Evolutionary conservation across 139 green algal genomes (phyloP).

Genomic region (Deuterostichococcus epilithicus): DNA sequence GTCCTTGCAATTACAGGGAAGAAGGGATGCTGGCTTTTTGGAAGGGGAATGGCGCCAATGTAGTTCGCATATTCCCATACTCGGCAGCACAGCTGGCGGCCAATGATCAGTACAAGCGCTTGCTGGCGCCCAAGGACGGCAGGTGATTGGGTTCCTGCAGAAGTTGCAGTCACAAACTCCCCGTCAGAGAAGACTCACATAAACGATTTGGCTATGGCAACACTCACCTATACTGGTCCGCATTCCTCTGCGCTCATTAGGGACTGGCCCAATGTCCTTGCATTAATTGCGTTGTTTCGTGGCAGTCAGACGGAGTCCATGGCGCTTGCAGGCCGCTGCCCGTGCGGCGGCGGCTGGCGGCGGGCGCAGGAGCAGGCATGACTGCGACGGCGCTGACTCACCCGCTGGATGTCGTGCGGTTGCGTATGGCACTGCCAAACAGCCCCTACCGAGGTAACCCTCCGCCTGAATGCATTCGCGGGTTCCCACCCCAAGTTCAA

Average conservation of each 20-base stretch:
- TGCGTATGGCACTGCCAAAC: slow-evolving; percentile 83
- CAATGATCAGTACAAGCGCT: slow-evolving; percentile 44
- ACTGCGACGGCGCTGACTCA: slow-evolving; percentile 92
- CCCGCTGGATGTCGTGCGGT: slow-evolving; percentile 86
- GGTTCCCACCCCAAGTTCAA: neutral
- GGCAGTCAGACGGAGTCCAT: no score
- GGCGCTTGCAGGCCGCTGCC: neutral
- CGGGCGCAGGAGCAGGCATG: slow-evolving; percentile 90
- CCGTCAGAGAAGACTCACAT: no score
- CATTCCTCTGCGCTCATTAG: no score
- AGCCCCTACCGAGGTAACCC: slow-evolving; percentile 63
- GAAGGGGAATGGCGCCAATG: slow-evolving; percentile 91
- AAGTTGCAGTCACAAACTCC: no score
- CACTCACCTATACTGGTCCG: no score
- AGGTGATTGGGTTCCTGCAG: neutral
- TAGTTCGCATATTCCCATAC: slow-evolving; percentile 93
- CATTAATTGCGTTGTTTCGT: no score
- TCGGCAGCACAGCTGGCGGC: slow-evolving; percentile 59
- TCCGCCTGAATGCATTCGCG: neutral
- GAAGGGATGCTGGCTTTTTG: slow-evolving; percentile 88
- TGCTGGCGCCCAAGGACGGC: slow-evolving; percentile 60
- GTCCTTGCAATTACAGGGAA: slow-evolving; percentile 46
- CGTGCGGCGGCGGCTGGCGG: slow-evolving; percentile 57
- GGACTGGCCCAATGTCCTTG: no score
- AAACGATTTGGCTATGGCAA: no score